Evolutionary conservation across 116 monocot genomes (phyloP).

Genomic region (Posidonia oceanica): DNA sequence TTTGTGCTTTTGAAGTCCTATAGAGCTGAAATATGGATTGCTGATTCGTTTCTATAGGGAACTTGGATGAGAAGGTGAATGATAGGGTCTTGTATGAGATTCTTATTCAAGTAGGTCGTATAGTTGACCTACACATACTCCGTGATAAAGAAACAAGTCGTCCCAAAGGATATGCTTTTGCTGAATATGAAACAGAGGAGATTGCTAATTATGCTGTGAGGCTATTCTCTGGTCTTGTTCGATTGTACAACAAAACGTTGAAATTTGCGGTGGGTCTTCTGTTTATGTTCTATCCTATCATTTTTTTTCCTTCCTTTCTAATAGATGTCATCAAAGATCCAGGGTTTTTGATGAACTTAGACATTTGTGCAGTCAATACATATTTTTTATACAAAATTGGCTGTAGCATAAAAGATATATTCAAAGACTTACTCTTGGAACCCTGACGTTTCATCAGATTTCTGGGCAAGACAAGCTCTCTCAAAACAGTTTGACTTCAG

Average conservation of each 20-base stretch:
- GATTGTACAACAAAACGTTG: constrained; percentile 62
- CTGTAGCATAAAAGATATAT: not conserved
- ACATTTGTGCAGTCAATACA: too few species aligned
- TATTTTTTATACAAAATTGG: too few species aligned
- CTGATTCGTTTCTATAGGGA: constrained; percentile 39
- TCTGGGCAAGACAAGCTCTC: constrained; percentile 64
- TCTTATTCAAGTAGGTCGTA: constrained; percentile 80
- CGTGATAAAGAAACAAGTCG: constrained; percentile 73
- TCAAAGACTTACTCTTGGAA: not conserved
- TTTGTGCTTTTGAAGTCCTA: not conserved
- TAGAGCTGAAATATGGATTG: constrained; percentile 4
- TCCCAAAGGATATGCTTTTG: constrained; percentile 84
- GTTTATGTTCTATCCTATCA: not conserved
- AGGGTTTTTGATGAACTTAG: not conserved
- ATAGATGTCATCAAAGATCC: not conserved
- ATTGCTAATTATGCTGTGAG: constrained; percentile 84
- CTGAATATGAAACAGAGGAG: constrained; percentile 87
- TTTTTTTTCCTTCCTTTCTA: not conserved
- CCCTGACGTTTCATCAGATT: constrained; percentile 27
- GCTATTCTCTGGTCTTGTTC: constrained; percentile 85
- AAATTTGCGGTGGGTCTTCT: constrained; percentile 79
- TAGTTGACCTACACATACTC: constrained; percentile 84
- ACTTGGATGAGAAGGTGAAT: constrained; percentile 90
- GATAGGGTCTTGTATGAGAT: constrained; percentile 93
- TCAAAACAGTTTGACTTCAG: constrained; percentile 21